These are phyloP conservation scores for Fagopyrum tataricum DNA, from an alignment of 148 eudicot genomes.

Conservation along the genomic window DNA sequence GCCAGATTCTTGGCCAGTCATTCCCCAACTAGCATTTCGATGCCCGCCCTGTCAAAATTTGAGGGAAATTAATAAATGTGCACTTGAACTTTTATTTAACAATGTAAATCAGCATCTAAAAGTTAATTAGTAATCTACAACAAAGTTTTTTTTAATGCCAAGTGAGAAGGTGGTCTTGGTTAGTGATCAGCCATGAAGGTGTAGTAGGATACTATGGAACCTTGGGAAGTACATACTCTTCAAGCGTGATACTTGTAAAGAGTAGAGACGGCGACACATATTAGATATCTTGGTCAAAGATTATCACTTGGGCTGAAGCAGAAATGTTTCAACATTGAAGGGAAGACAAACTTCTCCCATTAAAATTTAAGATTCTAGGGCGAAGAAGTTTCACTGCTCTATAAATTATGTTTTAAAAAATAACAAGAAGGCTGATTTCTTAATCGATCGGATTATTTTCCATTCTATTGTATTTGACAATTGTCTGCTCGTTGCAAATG, in stretches of 20 bases:
- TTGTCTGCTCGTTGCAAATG: too few relatives aligned
- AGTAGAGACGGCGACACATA: background rate
- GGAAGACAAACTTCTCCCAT: background rate
- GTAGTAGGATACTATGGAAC: background rate
- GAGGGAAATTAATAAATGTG: background rate
- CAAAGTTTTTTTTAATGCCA: background rate
- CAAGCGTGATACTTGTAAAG: background rate
- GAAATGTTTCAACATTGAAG: background rate
- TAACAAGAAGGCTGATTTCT: too few relatives aligned
- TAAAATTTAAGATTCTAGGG: background rate
- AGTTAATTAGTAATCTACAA: background rate
- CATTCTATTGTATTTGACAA: too few relatives aligned
- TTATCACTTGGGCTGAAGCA: background rate
- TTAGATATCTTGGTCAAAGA: background rate
- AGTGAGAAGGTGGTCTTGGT: background rate
- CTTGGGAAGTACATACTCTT: background rate
- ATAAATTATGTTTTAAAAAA: too few relatives aligned
- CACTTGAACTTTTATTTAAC: background rate
- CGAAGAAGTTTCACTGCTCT: too few relatives aligned
- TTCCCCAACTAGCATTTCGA: slow-evolving; percentile 44
- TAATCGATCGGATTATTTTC: too few relatives aligned
- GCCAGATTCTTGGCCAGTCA: slow-evolving; percentile 78
- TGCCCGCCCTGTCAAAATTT: slow-evolving; percentile 40
- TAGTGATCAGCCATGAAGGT: background rate
- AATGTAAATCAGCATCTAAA: background rate